Conservation (phyloP, 1,284 basidiomycete species). For the Pseudozyma pruni region DNA sequence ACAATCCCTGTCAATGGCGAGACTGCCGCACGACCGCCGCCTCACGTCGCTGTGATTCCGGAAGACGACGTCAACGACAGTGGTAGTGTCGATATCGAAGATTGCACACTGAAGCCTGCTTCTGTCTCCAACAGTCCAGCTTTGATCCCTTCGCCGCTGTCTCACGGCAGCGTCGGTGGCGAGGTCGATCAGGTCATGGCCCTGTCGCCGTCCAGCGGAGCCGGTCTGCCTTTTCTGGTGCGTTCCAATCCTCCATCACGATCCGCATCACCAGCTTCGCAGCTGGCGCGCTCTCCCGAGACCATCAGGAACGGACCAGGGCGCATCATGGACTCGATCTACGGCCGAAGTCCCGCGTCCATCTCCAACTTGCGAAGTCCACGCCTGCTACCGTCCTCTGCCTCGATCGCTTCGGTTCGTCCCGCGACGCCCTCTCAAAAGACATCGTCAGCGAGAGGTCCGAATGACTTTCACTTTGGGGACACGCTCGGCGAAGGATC, state of each 20-base stretch:
- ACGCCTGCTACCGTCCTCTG: constrained; percentile 18
- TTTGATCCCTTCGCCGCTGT: not conserved
- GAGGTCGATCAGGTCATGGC: constrained; percentile 14
- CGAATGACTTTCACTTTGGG: constrained; percentile 65
- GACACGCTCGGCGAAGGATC: constrained; percentile 66
- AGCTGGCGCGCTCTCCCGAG: constrained; percentile 40
- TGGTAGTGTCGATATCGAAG: constrained; percentile 5
- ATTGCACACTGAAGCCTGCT: not conserved
- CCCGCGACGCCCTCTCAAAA: constrained; percentile 22
- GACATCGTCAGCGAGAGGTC: constrained; percentile 38
- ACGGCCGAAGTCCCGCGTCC: constrained; percentile 38
- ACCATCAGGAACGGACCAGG: constrained; percentile 34
- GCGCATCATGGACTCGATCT: constrained; percentile 35
- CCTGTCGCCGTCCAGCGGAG: constrained; percentile 16
- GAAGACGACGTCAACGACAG: constrained; percentile 28
- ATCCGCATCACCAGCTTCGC: constrained; percentile 35
- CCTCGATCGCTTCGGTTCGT: constrained; percentile 13
- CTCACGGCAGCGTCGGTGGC: not conserved
- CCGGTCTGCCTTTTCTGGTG: constrained; percentile 4
- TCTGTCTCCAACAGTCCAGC: not conserved
- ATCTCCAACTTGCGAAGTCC: constrained; percentile 36
- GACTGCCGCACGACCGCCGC: constrained; percentile 7
- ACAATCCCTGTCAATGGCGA: constrained; percentile 18
- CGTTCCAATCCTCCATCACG: constrained; percentile 18
- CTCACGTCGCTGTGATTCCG: constrained; percentile 35